Conservation (phyloP, 768 basidiomycete genomes). For the Boletus rubropictus region DNA sequence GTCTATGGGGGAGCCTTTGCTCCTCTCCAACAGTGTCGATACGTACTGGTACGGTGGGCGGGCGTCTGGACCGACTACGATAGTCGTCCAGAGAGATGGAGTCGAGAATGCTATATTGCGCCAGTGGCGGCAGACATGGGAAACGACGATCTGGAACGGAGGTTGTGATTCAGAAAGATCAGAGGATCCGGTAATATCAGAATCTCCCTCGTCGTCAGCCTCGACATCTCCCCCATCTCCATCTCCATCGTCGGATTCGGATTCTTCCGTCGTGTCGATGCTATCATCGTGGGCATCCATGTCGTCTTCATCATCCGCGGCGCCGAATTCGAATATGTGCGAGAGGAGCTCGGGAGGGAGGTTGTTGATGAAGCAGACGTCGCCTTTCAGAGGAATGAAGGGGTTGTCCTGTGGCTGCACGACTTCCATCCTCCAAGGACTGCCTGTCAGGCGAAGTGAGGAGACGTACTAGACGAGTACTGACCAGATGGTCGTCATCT, state of each 20-base stretch:
- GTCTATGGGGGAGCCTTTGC: conserved; percentile 48
- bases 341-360: conserved; percentile 55
- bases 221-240: neutral
- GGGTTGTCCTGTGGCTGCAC: conserved; percentile 36
- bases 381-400: conserved; percentile 39
- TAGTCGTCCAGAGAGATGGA: conserved; percentile 50
- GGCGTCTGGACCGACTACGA: conserved; percentile 24
- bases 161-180: conserved; percentile 7
- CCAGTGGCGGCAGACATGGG: conserved; percentile 61
- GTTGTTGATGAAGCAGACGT: conserved; percentile 42
- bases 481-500: too few species aligned
- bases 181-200: conserved; percentile 4
- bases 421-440: conserved; percentile 2
- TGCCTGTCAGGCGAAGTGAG: neutral
- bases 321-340: conserved; percentile 49
- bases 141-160: conserved; percentile 49
- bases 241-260: neutral
- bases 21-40: conserved; percentile 44
- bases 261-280: neutral
- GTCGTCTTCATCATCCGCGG: conserved; percentile 37
- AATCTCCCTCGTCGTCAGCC: conserved; percentile 1
- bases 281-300: conserved; percentile 8
- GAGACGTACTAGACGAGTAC: neutral
- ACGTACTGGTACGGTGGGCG: conserved; percentile 42
- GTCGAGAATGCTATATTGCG: conserved; percentile 47